Evolutionary conservation across 2,329 filamentous ascomycete genomes (phyloP).

Genomic region (Arthroderma uncinatum): DNA sequence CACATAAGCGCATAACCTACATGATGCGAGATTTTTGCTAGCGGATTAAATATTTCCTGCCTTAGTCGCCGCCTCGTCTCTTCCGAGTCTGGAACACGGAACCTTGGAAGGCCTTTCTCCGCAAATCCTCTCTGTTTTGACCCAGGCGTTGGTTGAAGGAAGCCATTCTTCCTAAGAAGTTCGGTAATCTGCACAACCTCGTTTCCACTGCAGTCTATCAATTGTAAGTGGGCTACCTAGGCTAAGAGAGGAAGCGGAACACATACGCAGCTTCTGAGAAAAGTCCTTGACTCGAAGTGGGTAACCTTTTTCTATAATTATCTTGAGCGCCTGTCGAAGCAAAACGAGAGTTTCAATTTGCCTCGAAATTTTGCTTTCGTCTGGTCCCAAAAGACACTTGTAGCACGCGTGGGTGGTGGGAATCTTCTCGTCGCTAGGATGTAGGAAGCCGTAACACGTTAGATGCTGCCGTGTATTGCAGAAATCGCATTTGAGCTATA

Average conservation of each 20-base stretch:
- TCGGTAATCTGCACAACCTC: conserved; percentile 23
- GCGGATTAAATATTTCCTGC: conserved; percentile 24
- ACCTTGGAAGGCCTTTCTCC: conserved; percentile 23
- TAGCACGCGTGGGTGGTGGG: conserved; percentile 38
- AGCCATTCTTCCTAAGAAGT: conserved; percentile 20
- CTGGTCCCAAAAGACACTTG: conserved; percentile 31
- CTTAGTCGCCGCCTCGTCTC: conserved; percentile 17
- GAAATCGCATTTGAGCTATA: conserved; percentile 35
- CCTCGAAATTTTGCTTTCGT: conserved; percentile 19
- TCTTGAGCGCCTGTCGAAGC: conserved; percentile 20
- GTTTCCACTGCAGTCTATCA: conserved; percentile 23
- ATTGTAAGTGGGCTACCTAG: conserved; percentile 10
- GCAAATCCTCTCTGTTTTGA: conserved; percentile 24
- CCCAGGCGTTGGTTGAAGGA: conserved; percentile 22
- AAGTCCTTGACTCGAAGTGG: conserved; percentile 20
- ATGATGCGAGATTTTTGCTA: conserved; percentile 25
- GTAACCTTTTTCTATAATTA: conserved; percentile 24
- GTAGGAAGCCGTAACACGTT: conserved; percentile 37
- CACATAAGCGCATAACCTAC: conserved; percentile 17
- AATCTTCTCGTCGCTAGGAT: conserved; percentile 28
- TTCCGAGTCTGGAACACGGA: conserved; percentile 16
- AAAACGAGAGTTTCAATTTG: conserved; percentile 23
- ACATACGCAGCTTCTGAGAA: conserved; percentile 25
- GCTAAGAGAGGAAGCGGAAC: background rate
- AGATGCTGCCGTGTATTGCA: conserved; percentile 38